A percentile compares a stretch with the other conserved stretches of the same genome.
Evolutionary conservation across 306 rosid species (phyloP).

Genomic region (Castanea mollissima): DNA sequence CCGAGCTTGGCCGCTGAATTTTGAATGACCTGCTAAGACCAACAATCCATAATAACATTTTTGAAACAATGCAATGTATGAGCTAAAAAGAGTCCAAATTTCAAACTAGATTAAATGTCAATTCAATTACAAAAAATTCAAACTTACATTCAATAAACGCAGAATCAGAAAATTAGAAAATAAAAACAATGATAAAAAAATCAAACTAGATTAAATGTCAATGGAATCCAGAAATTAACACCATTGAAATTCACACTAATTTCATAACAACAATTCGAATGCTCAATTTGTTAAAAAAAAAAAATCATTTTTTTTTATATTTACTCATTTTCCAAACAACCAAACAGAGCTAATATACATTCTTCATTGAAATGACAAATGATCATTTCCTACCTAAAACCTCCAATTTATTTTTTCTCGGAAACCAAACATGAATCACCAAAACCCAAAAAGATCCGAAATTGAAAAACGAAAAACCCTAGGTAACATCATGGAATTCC

Average conservation of each 20-base stretch:
- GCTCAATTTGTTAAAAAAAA: not conserved
- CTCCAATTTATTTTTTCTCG: not conserved
- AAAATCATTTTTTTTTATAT: no score
- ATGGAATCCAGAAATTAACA: not conserved
- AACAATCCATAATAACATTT: not conserved
- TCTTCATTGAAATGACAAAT: not conserved
- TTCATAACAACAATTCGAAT: not conserved
- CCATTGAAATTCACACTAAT: not conserved
- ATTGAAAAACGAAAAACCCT: no score
- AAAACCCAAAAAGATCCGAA: not conserved
- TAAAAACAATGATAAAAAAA: no score
- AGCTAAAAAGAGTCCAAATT: no score
- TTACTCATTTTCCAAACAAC: no score
- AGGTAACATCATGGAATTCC: no score
- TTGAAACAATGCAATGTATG: no score
- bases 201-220: not conserved
- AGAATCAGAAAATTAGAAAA: no score
- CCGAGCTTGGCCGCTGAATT: conserved; percentile 93
- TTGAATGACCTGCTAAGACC: conserved; percentile 37
- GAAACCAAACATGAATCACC: not conserved
- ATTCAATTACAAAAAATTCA: no score
- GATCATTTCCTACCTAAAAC: not conserved
- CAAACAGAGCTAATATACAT: not conserved
- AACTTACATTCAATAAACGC: no score
- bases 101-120: no score